A percentile compares a stretch with the other conserved stretches of the same genome.
Conservation (phyloP, 164 flowering plant genomes). For the Dillenia turbinata region DNA sequence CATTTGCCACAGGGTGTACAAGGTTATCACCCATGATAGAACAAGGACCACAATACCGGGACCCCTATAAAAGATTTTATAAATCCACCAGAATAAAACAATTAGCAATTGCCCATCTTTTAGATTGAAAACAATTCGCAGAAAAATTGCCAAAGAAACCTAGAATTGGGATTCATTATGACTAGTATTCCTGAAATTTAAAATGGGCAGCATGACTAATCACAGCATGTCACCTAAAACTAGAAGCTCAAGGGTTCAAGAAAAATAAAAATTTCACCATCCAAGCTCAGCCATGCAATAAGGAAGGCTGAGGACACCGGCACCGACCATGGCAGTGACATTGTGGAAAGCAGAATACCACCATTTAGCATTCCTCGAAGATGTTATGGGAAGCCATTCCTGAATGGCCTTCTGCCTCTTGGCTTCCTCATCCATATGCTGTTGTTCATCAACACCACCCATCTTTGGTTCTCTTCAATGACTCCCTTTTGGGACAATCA, state of each 20-base stretch:
- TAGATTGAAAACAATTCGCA: too few species aligned
- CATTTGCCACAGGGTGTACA: constrained; percentile 63
- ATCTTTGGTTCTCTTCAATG: too few species aligned
- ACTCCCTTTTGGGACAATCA: too few species aligned
- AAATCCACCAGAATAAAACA: too few species aligned
- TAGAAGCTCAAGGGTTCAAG: background rate
- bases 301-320: constrained; percentile 53
- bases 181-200: too few species aligned
- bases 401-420: constrained; percentile 26
- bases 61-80: constrained; percentile 27
- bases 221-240: too few species aligned
- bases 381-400: constrained; percentile 58
- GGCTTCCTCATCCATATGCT: background rate
- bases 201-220: too few species aligned
- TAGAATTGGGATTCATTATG: too few species aligned
- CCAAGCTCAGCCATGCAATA: constrained; percentile 52
- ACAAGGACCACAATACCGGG: constrained; percentile 37
- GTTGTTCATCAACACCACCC: too few species aligned
- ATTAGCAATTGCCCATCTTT: too few species aligned
- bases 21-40: constrained; percentile 46
- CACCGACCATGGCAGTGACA: constrained; percentile 58
- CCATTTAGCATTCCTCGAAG: constrained; percentile 47
- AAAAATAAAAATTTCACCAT: constrained; percentile 27
- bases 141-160: too few species aligned
- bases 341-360: constrained; percentile 58